Percentiles rank a stretch among this genome's conserved stretches.
Evolutionary conservation across 2,329 filamentous ascomycete species (phyloP).

Genomic region (Taxawa tesnikishii): DNA sequence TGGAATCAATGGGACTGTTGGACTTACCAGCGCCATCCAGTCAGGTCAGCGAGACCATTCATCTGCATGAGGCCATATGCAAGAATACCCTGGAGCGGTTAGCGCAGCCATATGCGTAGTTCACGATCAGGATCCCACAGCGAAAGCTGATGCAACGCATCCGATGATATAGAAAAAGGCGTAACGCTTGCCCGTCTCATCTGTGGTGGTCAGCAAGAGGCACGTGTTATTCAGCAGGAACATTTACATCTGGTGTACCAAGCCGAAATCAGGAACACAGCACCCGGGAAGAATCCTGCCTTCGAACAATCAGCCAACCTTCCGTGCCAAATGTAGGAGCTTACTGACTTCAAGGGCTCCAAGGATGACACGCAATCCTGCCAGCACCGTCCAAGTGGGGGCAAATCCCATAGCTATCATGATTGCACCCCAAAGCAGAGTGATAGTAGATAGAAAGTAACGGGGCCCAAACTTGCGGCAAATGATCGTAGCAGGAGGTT

Average conservation of each 20-base stretch:
- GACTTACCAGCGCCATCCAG: slow-evolving; percentile 33
- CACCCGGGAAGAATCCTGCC: slow-evolving; percentile 26
- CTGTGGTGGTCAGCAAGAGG: too few relatives aligned
- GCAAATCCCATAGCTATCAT: slow-evolving; percentile 55
- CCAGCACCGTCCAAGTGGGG: slow-evolving; percentile 35
- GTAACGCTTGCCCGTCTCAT: slow-evolving; percentile 22
- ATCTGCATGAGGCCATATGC: slow-evolving; percentile 17
- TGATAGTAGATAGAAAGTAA: slow-evolving; percentile 13
- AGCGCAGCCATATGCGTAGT: too few relatives aligned
- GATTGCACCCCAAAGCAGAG: slow-evolving; percentile 43
- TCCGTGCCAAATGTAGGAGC: slow-evolving; percentile 55
- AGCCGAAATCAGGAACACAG: slow-evolving; percentile 14
- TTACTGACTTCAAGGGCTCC: slow-evolving; percentile 55
- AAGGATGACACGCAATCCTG: slow-evolving; percentile 43
- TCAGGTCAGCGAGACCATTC: slow-evolving; percentile 34
- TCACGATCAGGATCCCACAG: too few relatives aligned
- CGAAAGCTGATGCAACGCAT: slow-evolving; percentile 29
- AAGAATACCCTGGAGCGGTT: too few relatives aligned
- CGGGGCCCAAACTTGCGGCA: slow-evolving; percentile 47
- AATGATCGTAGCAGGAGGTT: slow-evolving; percentile 55
- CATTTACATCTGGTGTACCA: slow-evolving; percentile 4
- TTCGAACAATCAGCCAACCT: too few relatives aligned
- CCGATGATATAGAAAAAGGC: slow-evolving; percentile 35
- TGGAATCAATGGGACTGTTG: too few relatives aligned
- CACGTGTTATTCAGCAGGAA: too few relatives aligned